Evolutionary conservation across 176 grass and related monocot species (phyloP), one percentile per base, ranked within the genome.

Genomic region (bread wheat (Triticum aestivum)): DNA sequence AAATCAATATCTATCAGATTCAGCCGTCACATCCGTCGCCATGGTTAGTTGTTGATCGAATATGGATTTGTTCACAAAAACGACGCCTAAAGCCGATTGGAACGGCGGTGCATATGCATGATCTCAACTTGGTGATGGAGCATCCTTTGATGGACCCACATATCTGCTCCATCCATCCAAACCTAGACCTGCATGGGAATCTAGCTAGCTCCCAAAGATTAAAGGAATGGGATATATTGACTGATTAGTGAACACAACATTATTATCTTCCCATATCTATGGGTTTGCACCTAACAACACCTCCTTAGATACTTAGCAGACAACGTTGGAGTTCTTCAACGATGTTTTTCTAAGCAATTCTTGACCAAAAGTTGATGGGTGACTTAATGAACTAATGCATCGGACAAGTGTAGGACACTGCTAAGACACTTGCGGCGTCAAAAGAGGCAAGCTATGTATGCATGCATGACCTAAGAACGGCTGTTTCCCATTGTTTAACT

Each of bases 21-120:
- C 79, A 69, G 75, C 65, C 75, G 41, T 72, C 74, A 72, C 73
- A 49, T 71, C 38, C 5, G 17, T 58, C 54, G 54, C 21, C 54
- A 58, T 58, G 18, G 83, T 84, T 84, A 58, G 54, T 58, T 84
- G 75, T 82, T 84, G 87, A 88, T 76, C 24, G 45, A 76, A 39
- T 51, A 38, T 52, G 87, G 54, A 88, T 49, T 4, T 49, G 42
- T 88, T 84, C 70, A 82, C 77, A 47, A 5, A 26, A 5, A 26
- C 24, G 2, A 17, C 54, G 64, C 45, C 73, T 49, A 89, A 89
- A 84, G 65, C 69, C 29, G 52, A 84, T 54, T 18, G 51, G 15
- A 65, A 79, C 78, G 45, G 15, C 45, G 77, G 65, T 77, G 75
- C 41, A 58, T 58, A 58, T 21, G 54, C 54, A 75, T 75, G 39